Evolutionary conservation across 2,329 filamentous ascomycete species (phyloP).

Genomic region (Fusarium chlamydosporum): DNA sequence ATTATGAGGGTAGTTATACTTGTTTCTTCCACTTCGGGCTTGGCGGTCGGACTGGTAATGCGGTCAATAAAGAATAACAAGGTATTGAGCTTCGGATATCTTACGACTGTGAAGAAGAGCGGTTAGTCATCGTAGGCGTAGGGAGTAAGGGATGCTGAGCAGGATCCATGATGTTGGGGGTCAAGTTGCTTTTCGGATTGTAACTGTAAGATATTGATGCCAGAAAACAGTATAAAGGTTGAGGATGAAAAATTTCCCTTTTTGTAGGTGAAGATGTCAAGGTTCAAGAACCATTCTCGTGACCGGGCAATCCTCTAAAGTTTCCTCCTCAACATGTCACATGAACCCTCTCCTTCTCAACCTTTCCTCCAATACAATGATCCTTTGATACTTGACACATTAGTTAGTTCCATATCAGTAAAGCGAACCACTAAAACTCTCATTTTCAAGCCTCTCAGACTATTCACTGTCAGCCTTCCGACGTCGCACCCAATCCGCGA

Average conservation of each 20-base stretch:
- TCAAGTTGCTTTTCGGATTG: neutral
- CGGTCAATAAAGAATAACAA: neutral
- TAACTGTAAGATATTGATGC: neutral
- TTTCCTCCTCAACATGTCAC: neutral
- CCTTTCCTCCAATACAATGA: neutral
- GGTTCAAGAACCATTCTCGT: neutral
- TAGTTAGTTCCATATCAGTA: neutral
- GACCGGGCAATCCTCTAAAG: neutral
- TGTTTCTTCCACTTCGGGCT: too few species aligned
- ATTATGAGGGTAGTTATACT: neutral
- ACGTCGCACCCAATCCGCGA: neutral
- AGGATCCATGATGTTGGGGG: neutral
- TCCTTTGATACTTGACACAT: neutral
- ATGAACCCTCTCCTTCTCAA: neutral
- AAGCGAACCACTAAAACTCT: neutral
- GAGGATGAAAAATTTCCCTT: neutral
- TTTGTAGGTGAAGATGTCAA: neutral
- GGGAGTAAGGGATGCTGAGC: neutral
- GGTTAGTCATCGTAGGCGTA: neutral
- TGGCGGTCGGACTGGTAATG: neutral
- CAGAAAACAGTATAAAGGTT: neutral
- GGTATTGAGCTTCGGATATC: too few species aligned
- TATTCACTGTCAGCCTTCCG: neutral
- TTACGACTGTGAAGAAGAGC: neutral
- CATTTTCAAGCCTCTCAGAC: neutral